Evolutionary conservation across 495 filamentous ascomycete species (phyloP), one percentile per base, ranked within the genome.

Genomic region (Xylaria cubensis): DNA sequence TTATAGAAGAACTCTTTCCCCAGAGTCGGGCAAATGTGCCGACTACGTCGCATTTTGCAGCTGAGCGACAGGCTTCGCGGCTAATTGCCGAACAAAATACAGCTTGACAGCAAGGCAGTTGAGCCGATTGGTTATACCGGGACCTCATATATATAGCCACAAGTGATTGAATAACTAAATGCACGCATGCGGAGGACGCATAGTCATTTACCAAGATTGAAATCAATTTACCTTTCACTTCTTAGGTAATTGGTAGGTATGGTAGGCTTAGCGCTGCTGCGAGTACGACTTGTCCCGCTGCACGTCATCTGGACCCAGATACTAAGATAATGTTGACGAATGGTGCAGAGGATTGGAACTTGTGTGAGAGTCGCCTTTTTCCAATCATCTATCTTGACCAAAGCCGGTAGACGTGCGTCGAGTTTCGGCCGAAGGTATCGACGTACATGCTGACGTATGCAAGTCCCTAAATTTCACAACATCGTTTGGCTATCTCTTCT

Each of bases 11-110:
- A 0, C 21, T 10, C 4, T 7, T 29, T 32, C 42, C 4, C 24
- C 10, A 8, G 41, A 26, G 26, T 7, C 61, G 5, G 7, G 9
- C 34, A 19, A 5, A 64, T 5, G 15, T 41, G 39, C 61, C 61
- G 36, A 24, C 8, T 17, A 19, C 12, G 39, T 41, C 61, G 61
- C 21, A 64, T 24, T 65, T 46, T n/a, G 1, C 7, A 32, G 41
- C 63, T 65, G 24, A 46, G 26, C 0, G 63, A 9, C 7, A 65
- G 63, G 63, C 63, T n/a, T 50, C 39, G 39, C 63, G 63, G 63
- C 63, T 65, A 65, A 65, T 65, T 65, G 15, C 42, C 6, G 42
- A 46, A 39, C 63, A 29, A 50, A 39, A 42, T 44, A 6, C 62
- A 64, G 36, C 41, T 46, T 21, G 4, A 46, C 4, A 15, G 24